A percentile compares a stretch with the other conserved stretches of the same genome.
Conservation (phyloP, 495 filamentous ascomycete genomes). For the Annulohypoxylon bovei region DNA sequence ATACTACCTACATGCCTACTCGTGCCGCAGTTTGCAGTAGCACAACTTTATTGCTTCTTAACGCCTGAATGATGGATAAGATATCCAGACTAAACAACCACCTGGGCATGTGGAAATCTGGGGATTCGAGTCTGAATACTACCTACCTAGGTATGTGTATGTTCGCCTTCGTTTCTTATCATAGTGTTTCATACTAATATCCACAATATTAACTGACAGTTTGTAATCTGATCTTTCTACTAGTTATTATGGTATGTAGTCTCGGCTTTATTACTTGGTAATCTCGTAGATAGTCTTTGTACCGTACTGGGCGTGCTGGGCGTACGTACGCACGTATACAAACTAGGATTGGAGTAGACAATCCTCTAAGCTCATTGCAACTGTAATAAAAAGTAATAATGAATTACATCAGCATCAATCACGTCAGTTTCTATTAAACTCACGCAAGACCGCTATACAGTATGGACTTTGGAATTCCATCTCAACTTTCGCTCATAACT, state of each 20-base stretch:
- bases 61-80: slow-evolving; percentile 33
- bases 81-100: slow-evolving; percentile 23
- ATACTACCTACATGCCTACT: too few relatives aligned
- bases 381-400: slow-evolving; percentile 16
- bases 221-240: slow-evolving; percentile 29
- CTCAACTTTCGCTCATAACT: neutral
- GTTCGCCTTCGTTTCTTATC: slow-evolving; percentile 23
- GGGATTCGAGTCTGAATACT: slow-evolving; percentile 17
- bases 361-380: neutral
- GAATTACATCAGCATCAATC: slow-evolving; percentile 42
- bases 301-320: neutral
- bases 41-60: slow-evolving; percentile 22
- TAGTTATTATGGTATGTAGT: too few relatives aligned
- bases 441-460: slow-evolving; percentile 25
- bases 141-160: too few relatives aligned
- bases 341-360: neutral
- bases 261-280: slow-evolving; percentile 1
- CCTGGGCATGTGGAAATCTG: slow-evolving; percentile 21
- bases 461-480: neutral
- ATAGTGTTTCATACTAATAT: slow-evolving; percentile 16
- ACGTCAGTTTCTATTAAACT: slow-evolving; percentile 36
- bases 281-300: neutral
- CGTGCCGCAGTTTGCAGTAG: slow-evolving; percentile 28
- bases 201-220: slow-evolving; percentile 8
- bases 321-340: neutral